phyloP scores from a whole-genome alignment of 1,284 basidiomycete species.

The Ceraceosorus guamensis region DNA sequence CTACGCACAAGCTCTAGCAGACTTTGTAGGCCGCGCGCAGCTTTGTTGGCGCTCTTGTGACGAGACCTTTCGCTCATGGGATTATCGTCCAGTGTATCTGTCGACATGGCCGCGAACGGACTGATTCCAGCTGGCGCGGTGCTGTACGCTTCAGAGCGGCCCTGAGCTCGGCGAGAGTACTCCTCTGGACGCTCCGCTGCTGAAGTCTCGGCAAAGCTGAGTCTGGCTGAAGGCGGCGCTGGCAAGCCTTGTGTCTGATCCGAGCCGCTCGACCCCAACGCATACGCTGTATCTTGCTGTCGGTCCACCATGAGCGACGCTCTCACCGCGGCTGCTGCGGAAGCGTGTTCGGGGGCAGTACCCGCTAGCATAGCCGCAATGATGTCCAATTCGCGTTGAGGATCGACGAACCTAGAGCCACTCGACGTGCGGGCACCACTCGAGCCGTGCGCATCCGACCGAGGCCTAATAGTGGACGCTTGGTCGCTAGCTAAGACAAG shows the following conservation, averaged over 20 bases:
- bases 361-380: slow-evolving; percentile 28
- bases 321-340: too few species aligned
- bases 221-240: too few species aligned
- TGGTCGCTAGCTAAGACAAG: not conserved
- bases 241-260: too few species aligned
- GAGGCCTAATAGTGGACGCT: not conserved
- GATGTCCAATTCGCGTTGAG: slow-evolving; percentile 34
- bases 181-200: too few species aligned
- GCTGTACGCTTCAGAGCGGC: not conserved
- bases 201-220: too few species aligned
- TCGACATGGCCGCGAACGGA: not conserved
- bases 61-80: not conserved
- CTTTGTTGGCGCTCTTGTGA: not conserved
- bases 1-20: not conserved
- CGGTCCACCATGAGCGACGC: too few species aligned
- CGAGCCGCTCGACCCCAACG: too few species aligned
- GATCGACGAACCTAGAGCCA: slow-evolving; percentile 20
- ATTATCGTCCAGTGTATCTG: not conserved
- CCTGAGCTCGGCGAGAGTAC: not conserved
- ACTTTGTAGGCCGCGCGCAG: not conserved
- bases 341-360: slow-evolving; percentile 6
- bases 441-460: not conserved
- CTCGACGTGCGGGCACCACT: not conserved
- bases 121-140: not conserved
- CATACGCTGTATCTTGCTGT: too few species aligned